These are phyloP conservation scores for Cercospora nicotianae DNA, from an alignment of 2,329 filamentous ascomycete species.

Conservation along the genomic window DNA sequence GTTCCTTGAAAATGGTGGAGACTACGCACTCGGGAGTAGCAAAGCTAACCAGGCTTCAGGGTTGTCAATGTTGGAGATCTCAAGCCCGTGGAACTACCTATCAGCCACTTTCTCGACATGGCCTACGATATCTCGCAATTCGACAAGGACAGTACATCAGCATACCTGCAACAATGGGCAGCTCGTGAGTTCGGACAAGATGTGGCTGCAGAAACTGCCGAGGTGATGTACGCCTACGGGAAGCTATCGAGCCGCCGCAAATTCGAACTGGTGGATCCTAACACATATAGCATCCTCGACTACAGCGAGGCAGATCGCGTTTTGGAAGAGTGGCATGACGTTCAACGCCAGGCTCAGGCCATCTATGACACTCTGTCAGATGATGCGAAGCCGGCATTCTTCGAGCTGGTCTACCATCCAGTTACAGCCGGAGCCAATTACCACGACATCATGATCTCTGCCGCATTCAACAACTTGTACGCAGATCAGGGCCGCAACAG, in stretches of 20 bases:
- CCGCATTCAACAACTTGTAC: slow-evolving; percentile 56
- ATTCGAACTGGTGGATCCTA: slow-evolving; percentile 61
- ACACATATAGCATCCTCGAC: slow-evolving; percentile 61
- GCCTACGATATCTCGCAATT: slow-evolving; percentile 63
- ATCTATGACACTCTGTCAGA: slow-evolving; percentile 57
- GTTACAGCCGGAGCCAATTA: slow-evolving; percentile 59
- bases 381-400: slow-evolving; percentile 59
- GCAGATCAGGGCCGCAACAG: slow-evolving; percentile 58
- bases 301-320: slow-evolving; percentile 64
- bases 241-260: slow-evolving; percentile 60
- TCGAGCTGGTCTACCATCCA: slow-evolving; percentile 63
- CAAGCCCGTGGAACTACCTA: slow-evolving; percentile 58
- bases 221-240: slow-evolving; percentile 58
- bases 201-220: slow-evolving; percentile 51
- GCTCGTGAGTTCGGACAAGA: slow-evolving; percentile 57
- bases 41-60: slow-evolving; percentile 40
- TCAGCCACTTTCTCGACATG: slow-evolving; percentile 61
- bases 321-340: slow-evolving; percentile 55
- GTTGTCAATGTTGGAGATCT: slow-evolving; percentile 68
- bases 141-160: slow-evolving; percentile 55
- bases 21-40: too few species aligned
- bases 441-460: slow-evolving; percentile 55
- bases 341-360: slow-evolving; percentile 56
- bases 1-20: background rate
- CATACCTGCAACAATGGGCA: slow-evolving; percentile 60